Conservation (phyloP, 2,329 filamentous ascomycete genomes). For the Cercospora sp. region DNA sequence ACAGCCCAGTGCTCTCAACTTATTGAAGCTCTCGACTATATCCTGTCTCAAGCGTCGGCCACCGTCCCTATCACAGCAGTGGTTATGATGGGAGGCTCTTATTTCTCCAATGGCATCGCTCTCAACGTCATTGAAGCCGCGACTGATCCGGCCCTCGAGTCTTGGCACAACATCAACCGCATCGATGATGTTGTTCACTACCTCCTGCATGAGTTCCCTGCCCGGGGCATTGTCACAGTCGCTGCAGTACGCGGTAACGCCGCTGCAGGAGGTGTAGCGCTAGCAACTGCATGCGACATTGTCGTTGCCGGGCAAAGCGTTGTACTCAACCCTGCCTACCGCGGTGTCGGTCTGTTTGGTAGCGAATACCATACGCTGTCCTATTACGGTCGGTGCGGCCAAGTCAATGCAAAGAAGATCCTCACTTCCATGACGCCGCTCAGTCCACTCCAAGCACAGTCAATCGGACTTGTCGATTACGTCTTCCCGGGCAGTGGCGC, state of each 20-base stretch:
- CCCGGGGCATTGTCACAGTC: conserved; percentile 41
- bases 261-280: conserved; percentile 47
- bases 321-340: conserved; percentile 48
- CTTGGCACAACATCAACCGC: conserved; percentile 49
- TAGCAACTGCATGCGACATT: conserved; percentile 42
- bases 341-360: conserved; percentile 41
- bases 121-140: conserved; percentile 48
- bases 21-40: conserved; percentile 41
- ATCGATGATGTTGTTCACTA: conserved; percentile 47
- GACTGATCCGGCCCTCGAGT: conserved; percentile 42
- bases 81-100: conserved; percentile 46
- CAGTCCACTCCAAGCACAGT: conserved; percentile 42
- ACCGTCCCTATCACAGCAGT: conserved; percentile 40
- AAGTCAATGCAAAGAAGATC: conserved; percentile 35
- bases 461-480: conserved; percentile 44
- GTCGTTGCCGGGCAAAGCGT: conserved; percentile 44
- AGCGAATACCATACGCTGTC: conserved; percentile 47
- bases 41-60: conserved; percentile 36
- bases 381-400: conserved; percentile 44
- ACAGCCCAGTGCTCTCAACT: conserved; percentile 43
- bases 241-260: conserved; percentile 46
- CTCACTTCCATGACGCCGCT: conserved; percentile 44
- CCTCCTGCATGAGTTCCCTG: conserved; percentile 43
- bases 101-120: conserved; percentile 49
- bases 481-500: conserved; percentile 41